phyloP scores from a whole-genome alignment of 148 eudicot genomes.

The Amaranthus cruentus region DNA sequence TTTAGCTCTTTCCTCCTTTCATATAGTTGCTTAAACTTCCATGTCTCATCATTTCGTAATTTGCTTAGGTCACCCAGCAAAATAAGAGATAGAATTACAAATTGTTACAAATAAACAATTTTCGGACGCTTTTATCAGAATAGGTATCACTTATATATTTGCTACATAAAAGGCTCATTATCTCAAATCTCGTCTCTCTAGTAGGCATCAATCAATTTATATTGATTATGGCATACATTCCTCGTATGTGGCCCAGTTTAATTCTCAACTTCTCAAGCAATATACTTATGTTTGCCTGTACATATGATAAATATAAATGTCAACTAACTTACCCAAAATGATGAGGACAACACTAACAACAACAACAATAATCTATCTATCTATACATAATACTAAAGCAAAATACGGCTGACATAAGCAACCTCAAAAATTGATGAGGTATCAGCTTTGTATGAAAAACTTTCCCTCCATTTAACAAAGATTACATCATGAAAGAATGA shows the following conservation, averaged over 20 bases:
- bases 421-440: too few species aligned
- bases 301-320: constrained; percentile 7
- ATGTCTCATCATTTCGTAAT: constrained; percentile 48
- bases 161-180: neutral
- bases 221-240: constrained; percentile 75
- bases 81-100: constrained; percentile 17
- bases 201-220: constrained; percentile 72
- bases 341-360: too few species aligned
- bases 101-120: neutral
- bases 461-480: too few species aligned
- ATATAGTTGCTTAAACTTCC: constrained; percentile 46
- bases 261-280: constrained; percentile 74
- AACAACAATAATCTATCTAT: too few species aligned
- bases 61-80: constrained; percentile 58
- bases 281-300: constrained; percentile 40
- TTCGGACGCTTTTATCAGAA: neutral
- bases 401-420: too few species aligned
- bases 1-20: constrained; percentile 59
- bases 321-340: too few species aligned
- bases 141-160: neutral
- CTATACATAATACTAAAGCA: too few species aligned
- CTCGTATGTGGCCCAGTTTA: constrained; percentile 68
- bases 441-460: too few species aligned
- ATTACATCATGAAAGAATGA: too few species aligned
- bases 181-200: constrained; percentile 44